Base-by-base conservation (phyloP, 768 basidiomycete species). In the Hortiboletus flavorubellus region DNA sequence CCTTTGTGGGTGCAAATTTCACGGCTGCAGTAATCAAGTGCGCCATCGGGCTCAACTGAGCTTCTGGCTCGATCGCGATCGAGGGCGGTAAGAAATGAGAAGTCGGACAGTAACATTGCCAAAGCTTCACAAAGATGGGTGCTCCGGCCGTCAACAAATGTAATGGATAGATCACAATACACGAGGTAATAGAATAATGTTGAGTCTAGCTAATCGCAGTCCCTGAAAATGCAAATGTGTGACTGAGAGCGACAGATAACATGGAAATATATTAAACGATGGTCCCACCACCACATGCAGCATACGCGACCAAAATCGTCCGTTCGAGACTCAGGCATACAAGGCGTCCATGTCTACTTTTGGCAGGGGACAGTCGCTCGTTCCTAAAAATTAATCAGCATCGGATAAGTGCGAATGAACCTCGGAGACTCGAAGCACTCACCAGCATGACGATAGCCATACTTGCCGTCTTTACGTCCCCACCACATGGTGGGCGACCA, bases 401-500 rank as follows among this genome's bases (percentile, higher is more conserved):
- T 43, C 46, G 2, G 12, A 53, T 4, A 35, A 15, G 15, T 18
- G 2, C n/a, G 14, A 23, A 39, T 10, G 18, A 18, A 30, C 18
- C 8, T n/a, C 31, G 10, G 21, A 43, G 23, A 51, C 26, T 26
- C 26, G 34, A 18, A 21, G 15, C 33, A 56, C 68, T 51, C 53
- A 64, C 69, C 69, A 1, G 67, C 65, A 53, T 61, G 65, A 43
- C 31, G 47, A 29, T 18, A 44, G 0, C 51, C 43, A 23, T 18
- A 49, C 34, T 58, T 54, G 12, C 14, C 33, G 1, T 42, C 40
- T n/a, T 69, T 71, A 21, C 61, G 59, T 16, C 65, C 69, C 64
- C 69, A 71, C 68, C 69, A 65, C 59, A 71, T 67, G 8, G 54
- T 66, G 1, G 62, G 53, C n/a, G 68, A 68, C 73, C 73, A 69